Evolutionary conservation across 345 rosid genomes (phyloP), one percentile per base, ranked within the genome.

Genomic region (Gossypium mustelinum): DNA sequence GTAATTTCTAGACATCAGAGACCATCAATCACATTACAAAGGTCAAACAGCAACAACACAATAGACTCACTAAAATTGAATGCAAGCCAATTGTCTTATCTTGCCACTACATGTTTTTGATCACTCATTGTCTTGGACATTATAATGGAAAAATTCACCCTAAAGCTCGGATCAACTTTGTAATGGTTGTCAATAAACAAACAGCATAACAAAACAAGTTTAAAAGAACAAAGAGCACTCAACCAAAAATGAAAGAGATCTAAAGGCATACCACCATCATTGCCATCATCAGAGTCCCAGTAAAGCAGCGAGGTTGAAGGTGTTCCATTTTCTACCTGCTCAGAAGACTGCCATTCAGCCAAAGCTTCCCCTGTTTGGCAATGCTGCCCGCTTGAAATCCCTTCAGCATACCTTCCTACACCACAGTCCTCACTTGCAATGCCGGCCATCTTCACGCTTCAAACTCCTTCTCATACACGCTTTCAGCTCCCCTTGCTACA

Each of bases 291-390:
- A 24, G 89, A 85, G 81, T 91, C 98, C 98, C 94, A 92, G 68
- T 87, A 92, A 2, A 93, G 89, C 16, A 97, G 97, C 2, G 97
- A 88, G 60, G 98, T 92, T 29, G 94, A 90, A 65, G 97, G 89
- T 44, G 81, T 87, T 76, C 94, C 98, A 82, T 89, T 91, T 77
- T 91, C 98, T 79, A 91, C 90, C 86, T 87, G 97, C 82, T 89
- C 97, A 64, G 97, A 92, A 9, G 97, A 94, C 55, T 95, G 91
- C 97, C 98, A 94, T 80, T 92, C 97, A 2, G 86, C 94, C 75
- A 92, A 78, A 48, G 92, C 91, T 85, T 94, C 98, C 77, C 87
- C 94, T 48, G 87, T 83, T 73, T 87, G 88, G 75, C 86, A 90
- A 58, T 78, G 82, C 81, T 79, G 86, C 70, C 85, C 81, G 65